Percentiles rank a stretch among this genome's conserved stretches.
phyloP scores from a whole-genome alignment of 2,329 filamentous ascomycete species.

The Aspergillus cejpii region DNA sequence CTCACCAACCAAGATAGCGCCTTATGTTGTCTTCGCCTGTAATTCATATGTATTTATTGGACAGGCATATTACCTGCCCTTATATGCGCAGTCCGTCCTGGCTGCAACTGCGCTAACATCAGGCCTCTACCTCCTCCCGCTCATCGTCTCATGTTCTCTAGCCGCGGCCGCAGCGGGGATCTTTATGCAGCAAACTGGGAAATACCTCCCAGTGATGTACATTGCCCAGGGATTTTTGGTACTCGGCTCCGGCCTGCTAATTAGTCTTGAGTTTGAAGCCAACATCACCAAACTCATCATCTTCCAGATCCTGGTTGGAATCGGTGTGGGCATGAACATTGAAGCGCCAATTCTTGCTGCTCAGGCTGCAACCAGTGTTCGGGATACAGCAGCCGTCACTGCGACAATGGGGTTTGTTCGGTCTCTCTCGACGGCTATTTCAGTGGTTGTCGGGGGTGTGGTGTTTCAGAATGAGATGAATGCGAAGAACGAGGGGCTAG shows the following conservation, averaged over 20 bases:
- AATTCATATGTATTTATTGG: conserved; percentile 67
- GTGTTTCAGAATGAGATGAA: conserved; percentile 58
- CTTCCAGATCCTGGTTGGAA: conserved; percentile 43
- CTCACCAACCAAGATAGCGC: conserved; percentile 53
- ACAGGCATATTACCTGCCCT: conserved; percentile 63
- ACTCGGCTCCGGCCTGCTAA: conserved; percentile 54
- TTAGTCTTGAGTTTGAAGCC: conserved; percentile 38
- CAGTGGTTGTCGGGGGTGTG: conserved; percentile 63
- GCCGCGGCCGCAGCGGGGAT: conserved; percentile 53
- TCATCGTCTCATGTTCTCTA: conserved; percentile 56
- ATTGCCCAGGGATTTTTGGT: conserved; percentile 49
- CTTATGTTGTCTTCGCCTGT: conserved; percentile 56
- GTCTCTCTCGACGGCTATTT: conserved; percentile 59
- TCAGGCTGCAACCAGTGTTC: conserved; percentile 43
- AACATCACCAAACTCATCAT: conserved; percentile 34
- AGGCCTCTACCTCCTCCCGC: conserved; percentile 61
- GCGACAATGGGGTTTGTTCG: conserved; percentile 49
- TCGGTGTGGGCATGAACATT: conserved; percentile 47
- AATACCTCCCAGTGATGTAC: conserved; percentile 52
- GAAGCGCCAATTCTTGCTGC: conserved; percentile 48
- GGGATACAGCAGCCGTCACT: conserved; percentile 44
- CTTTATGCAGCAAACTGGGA: conserved; percentile 61
- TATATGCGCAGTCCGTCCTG: conserved; percentile 67
- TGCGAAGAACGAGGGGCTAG: conserved; percentile 9
- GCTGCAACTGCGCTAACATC: conserved; percentile 57